Evolutionary conservation across 768 basidiomycete species (phyloP), one percentile per base, ranked within the genome.

Genomic region (Pulveroboletus ravenelii): DNA sequence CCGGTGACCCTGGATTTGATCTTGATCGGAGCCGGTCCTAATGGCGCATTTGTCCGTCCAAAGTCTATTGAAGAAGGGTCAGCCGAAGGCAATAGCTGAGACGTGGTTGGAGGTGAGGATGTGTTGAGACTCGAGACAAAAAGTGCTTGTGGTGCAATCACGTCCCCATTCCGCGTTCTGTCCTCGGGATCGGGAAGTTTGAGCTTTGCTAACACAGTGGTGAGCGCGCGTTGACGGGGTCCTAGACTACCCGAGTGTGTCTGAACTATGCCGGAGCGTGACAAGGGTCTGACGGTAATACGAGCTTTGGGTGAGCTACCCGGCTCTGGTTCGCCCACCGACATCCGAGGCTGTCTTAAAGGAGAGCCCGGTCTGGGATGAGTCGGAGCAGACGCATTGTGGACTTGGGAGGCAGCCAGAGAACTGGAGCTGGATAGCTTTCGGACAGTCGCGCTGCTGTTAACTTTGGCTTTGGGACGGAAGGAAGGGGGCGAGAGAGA

Each of bases 1-100:
- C 69, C 65, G 0, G 84, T 77, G 23, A 87, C 73, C 60, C 80
- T 87, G 17, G 86, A 78, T 65, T 78, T 86, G 54, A 89, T 76
- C 60, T 71, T 74, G 54, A 67, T 45, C n/a, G 64, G 60, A 23
- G 62, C 58, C 10, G 56, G 47, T 8, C 49, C 36, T 7, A 55
- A 63, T 2, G 63, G 57, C 1, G 55, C 45, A 2, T 53, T 47
- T 53, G 58, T 44, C n/a, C 55, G 58, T 8, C 53, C 32, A 10
- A 9, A 36, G 46, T 58, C 56, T 20, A 51, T 15, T 14, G 47
- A 31, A 20, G 56, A 49, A 3, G 35, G 46, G 32, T 63, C 63
- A 0, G 37, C 58, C 10, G 52, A 56, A 39, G 51, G 63, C 0
- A 54, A 51, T 46, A 59, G 36, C 25, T 53, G 51, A 48, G 63